Percentiles rank a stretch among this genome's conserved stretches.
These are phyloP conservation scores for Sugiyamaella xylanicola DNA, from an alignment of 1,139 yeast species.

Conservation along the genomic window DNA sequence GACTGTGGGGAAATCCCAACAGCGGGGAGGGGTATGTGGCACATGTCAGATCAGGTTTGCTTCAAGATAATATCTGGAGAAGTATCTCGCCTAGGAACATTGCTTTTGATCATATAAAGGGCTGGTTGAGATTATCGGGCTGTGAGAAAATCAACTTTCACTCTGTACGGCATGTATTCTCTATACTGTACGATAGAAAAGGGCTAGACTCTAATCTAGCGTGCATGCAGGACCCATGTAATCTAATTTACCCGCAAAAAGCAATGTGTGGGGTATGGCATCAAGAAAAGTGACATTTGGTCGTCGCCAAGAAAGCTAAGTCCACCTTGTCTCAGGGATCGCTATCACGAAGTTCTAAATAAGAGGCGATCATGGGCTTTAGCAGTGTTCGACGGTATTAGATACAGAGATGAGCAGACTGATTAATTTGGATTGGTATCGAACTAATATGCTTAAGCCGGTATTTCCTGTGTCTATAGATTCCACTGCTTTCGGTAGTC, in stretches of 20 bases:
- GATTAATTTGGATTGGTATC: too few species aligned
- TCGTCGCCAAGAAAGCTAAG: background rate
- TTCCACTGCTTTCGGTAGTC: too few species aligned
- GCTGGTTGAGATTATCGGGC: too few species aligned
- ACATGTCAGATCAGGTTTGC: background rate
- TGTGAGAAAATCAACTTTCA: too few species aligned
- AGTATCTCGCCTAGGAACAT: too few species aligned
- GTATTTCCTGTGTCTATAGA: too few species aligned
- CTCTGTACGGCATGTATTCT: background rate
- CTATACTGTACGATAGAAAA: background rate
- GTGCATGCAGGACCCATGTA: background rate
- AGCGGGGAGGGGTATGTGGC: background rate
- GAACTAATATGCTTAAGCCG: too few species aligned
- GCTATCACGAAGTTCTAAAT: background rate
- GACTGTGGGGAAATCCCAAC: background rate
- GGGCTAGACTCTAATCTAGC: background rate
- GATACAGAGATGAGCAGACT: too few species aligned
- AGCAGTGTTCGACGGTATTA: too few species aligned
- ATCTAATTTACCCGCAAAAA: background rate
- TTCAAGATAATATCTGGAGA: too few species aligned
- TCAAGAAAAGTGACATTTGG: background rate
- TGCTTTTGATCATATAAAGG: too few species aligned
- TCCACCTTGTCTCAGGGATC: background rate
- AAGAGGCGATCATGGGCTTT: background rate
- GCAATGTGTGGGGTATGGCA: slow-evolving; percentile 1